Evolutionary conservation across 2,329 filamentous ascomycete species (phyloP).

Genomic region (Curvularia verruculosa): DNA sequence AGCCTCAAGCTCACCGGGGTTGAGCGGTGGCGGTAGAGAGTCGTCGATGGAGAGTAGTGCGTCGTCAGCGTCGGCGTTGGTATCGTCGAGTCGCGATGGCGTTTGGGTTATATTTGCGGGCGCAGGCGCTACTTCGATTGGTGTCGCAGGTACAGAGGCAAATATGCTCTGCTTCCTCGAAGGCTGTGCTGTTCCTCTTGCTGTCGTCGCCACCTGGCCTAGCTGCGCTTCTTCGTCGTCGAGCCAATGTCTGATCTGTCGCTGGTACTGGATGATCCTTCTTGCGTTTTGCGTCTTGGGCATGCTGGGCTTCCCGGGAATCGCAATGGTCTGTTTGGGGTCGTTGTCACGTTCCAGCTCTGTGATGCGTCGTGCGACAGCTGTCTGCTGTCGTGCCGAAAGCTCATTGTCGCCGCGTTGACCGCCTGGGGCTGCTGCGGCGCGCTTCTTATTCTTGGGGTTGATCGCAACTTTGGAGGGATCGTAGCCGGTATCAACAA

Average conservation of each 20-base stretch:
- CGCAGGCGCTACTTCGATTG: slow-evolving; percentile 35
- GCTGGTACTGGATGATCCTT: slow-evolving; percentile 78
- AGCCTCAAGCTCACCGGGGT: slow-evolving; percentile 66
- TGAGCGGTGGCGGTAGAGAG: slow-evolving; percentile 63
- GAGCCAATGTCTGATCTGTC: slow-evolving; percentile 82
- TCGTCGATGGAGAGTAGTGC: slow-evolving; percentile 61
- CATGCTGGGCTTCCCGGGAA: slow-evolving; percentile 40
- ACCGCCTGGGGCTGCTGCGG: slow-evolving; percentile 52
- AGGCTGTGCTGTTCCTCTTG: slow-evolving; percentile 21
- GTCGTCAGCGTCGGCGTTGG: slow-evolving; percentile 50
- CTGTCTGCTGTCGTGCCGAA: slow-evolving; percentile 80
- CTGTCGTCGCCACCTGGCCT: slow-evolving; percentile 52
- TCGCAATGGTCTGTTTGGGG: slow-evolving; percentile 52
- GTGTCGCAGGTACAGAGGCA: slow-evolving; percentile 34
- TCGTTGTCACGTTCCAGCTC: slow-evolving; percentile 80
- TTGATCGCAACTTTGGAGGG: slow-evolving; percentile 61
- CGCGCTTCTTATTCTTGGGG: slow-evolving; percentile 69
- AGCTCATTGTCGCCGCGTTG: slow-evolving; percentile 62
- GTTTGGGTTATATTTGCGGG: slow-evolving; percentile 16
- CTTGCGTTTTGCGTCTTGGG: slow-evolving; percentile 67
- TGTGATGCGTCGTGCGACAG: slow-evolving; percentile 79
- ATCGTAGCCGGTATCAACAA: slow-evolving; percentile 73
- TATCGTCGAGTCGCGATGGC: slow-evolving; percentile 19
- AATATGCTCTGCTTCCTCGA: slow-evolving; percentile 34
- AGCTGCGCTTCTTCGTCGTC: slow-evolving; percentile 74